Conservation (phyloP, 2,329 filamentous ascomycete species). For the Hysterium pulicare region DNA sequence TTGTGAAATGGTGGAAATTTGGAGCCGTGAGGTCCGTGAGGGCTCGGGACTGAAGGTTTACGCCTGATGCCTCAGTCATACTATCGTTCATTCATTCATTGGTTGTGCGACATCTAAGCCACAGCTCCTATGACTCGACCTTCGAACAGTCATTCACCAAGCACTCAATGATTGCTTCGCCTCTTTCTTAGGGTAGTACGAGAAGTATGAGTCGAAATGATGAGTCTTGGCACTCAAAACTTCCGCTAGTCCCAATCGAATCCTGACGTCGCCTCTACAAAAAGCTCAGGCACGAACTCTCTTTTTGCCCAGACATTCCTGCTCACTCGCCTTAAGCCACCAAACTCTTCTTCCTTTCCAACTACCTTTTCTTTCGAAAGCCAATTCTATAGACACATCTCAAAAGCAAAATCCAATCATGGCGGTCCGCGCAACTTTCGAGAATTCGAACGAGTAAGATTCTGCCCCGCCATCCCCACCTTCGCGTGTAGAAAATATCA, state of each 20-base stretch:
- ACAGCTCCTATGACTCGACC: not conserved
- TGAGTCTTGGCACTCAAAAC: not conserved
- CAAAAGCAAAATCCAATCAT: slow-evolving; percentile 33
- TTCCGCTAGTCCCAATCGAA: not conserved
- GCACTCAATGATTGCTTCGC: not conserved
- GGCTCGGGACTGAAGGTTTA: too few species aligned
- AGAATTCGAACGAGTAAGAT: slow-evolving; percentile 85
- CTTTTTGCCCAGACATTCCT: not conserved
- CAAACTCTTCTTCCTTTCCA: not conserved
- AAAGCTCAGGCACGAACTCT: not conserved
- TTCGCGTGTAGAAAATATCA: not conserved
- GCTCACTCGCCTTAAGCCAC: not conserved
- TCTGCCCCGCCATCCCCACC: slow-evolving; percentile 15
- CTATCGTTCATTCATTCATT: not conserved
- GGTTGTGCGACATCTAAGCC: not conserved
- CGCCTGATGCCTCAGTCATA: too few species aligned
- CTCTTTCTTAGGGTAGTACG: not conserved
- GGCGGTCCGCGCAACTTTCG: slow-evolving; percentile 64
- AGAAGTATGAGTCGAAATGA: not conserved
- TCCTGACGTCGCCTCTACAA: slow-evolving; percentile 1
- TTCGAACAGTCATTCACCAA: not conserved
- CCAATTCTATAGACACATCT: too few species aligned
- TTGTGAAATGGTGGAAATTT: too few species aligned
- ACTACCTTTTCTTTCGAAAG: not conserved
- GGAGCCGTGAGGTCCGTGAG: too few species aligned